Percentiles rank a stretch among this genome's conserved stretches.
phyloP scores from a whole-genome alignment of 768 basidiomycete genomes.

The Termitomyces sp. region DNA sequence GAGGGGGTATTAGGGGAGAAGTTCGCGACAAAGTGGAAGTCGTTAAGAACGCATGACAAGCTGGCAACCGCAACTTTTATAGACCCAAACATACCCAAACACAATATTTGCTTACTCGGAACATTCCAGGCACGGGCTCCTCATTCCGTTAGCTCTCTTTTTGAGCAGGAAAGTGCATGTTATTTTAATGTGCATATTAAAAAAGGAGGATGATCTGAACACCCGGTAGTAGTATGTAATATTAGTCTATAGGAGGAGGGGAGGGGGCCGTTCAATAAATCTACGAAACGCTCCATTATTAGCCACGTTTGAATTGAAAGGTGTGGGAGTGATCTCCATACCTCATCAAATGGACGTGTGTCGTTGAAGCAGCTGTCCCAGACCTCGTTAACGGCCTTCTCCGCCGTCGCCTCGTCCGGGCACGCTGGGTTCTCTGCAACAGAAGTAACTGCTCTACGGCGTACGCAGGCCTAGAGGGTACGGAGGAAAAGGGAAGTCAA shows the following conservation, averaged over 20 bases:
- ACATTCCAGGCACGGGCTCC: background rate
- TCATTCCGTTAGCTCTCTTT: background rate
- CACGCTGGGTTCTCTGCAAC: constrained; percentile 81
- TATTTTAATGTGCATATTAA: background rate
- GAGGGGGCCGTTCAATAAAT: constrained; percentile 17
- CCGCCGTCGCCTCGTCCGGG: constrained; percentile 71
- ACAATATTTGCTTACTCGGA: constrained; percentile 6
- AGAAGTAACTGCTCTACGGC: constrained; percentile 80
- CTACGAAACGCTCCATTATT: constrained; percentile 8
- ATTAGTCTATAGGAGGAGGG: background rate
- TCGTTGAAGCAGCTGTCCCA: constrained; percentile 97
- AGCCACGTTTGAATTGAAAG: background rate
- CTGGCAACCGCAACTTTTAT: constrained; percentile 21
- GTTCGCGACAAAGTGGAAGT: constrained; percentile 17
- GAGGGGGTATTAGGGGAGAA: constrained; percentile 20
- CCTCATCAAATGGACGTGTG: constrained; percentile 97
- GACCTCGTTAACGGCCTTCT: constrained; percentile 90
- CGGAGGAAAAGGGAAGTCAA: constrained; percentile 3
- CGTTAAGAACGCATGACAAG: constrained; percentile 8
- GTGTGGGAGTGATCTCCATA: constrained; percentile 25
- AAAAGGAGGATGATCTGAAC: background rate
- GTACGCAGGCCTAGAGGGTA: constrained; percentile 73
- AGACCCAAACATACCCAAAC: constrained; percentile 26
- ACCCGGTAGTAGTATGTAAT: background rate
- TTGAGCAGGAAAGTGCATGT: background rate